A percentile compares a stretch with the other conserved stretches of the same genome.
These are phyloP conservation scores for Dothistroma septosporum DNA, from an alignment of 2,329 filamentous ascomycete genomes.

Conservation along the genomic window DNA sequence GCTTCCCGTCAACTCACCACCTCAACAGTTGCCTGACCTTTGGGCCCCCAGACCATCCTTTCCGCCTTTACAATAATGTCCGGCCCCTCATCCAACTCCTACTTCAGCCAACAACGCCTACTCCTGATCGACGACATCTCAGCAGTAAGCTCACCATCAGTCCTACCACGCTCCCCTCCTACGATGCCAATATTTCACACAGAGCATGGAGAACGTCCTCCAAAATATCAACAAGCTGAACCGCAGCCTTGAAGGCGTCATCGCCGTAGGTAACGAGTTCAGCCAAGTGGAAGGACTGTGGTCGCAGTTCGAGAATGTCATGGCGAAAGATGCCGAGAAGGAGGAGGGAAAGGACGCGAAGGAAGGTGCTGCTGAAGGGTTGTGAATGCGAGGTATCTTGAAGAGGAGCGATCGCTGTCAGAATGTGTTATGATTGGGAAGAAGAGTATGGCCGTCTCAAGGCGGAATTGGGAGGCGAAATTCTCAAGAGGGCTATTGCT, in stretches of 20 bases:
- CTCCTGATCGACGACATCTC: constrained; percentile 68
- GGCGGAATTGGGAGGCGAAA: no score
- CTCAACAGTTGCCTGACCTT: not conserved
- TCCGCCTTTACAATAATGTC: not conserved
- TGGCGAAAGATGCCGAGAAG: constrained; percentile 63
- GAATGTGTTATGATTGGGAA: no score
- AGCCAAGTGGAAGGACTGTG: constrained; percentile 94
- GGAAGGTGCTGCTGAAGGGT: constrained; percentile 22
- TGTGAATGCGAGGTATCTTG: not conserved
- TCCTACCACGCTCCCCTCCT: not conserved
- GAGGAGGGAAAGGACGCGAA: constrained; percentile 32
- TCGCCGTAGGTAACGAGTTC: constrained; percentile 94
- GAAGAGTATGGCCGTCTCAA: no score
- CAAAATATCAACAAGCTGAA: constrained; percentile 96
- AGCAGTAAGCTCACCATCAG: constrained; percentile 46
- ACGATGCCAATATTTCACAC: not conserved
- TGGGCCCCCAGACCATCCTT: not conserved
- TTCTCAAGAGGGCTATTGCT: not conserved
- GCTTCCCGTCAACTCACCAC: not conserved
- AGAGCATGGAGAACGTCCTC: constrained; percentile 80
- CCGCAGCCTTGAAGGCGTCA: constrained; percentile 83
- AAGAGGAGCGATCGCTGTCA: no score
- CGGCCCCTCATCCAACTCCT: constrained; percentile 46
- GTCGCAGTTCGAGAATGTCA: constrained; percentile 95
- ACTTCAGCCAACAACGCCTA: constrained; percentile 74